A percentile compares a stretch with the other conserved stretches of the same genome.
phyloP scores from a whole-genome alignment of 352 stramenopile species.

The Poterioochromonas sp. region DNA sequence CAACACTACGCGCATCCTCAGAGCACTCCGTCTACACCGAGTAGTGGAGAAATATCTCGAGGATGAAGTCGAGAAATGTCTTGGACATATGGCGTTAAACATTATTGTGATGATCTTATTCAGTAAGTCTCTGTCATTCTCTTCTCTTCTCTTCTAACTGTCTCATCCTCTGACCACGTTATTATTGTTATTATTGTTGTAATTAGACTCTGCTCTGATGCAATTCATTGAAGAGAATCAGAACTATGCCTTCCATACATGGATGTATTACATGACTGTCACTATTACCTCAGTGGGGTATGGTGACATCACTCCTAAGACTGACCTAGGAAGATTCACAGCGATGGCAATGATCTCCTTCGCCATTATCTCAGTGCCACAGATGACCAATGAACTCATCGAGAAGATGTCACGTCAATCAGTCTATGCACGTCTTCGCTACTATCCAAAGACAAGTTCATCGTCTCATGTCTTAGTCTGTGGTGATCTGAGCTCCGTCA shows the following conservation, averaged over 20 bases:
- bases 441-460: background rate
- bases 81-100: background rate
- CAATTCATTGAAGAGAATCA: conserved; percentile 24
- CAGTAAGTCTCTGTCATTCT: background rate
- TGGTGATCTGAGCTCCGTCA: background rate
- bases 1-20: conserved; percentile 1
- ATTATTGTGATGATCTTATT: conserved; percentile 26
- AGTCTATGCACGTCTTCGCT: background rate
- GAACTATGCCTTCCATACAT: conserved; percentile 5
- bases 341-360: background rate
- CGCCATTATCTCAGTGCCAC: conserved; percentile 8
- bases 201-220: conserved; percentile 15
- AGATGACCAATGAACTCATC: conserved; percentile 24
- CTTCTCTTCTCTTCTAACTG: background rate
- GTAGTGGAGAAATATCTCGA: background rate
- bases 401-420: conserved; percentile 14
- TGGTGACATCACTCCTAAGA: conserved; percentile 8
- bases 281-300: conserved; percentile 14
- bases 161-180: background rate
- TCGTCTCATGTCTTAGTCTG: conserved; percentile 16
- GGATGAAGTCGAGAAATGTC: conserved; percentile 9
- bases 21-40: conserved; percentile 16
- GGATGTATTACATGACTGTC: background rate
- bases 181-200: conserved; percentile 17
- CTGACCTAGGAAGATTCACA: background rate